Conservation (phyloP, 176 grass and related monocot species). For the Microstegium vimineum region DNA sequence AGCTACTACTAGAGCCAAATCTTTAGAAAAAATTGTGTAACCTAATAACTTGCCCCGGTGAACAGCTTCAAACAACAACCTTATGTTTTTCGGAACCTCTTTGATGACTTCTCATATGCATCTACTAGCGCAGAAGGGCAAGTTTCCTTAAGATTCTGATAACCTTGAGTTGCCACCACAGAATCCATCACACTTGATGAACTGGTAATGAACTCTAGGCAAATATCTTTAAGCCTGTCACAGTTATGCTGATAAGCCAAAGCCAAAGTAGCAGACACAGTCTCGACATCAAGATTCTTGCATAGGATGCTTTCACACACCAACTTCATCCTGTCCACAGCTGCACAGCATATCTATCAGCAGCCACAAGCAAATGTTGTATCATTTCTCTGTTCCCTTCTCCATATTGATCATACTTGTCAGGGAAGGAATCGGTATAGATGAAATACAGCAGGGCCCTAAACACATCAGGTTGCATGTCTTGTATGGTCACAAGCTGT, state of each 20-base stretch:
- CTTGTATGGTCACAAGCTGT: neutral
- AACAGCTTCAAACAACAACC: neutral
- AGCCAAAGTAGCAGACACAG: neutral
- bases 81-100: neutral
- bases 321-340: slow-evolving; percentile 2
- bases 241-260: neutral
- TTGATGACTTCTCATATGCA: neutral
- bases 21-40: neutral
- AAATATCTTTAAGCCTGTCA: neutral
- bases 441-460: slow-evolving; percentile 30
- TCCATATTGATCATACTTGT: neutral
- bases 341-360: slow-evolving; percentile 17
- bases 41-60: neutral
- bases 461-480: slow-evolving; percentile 33
- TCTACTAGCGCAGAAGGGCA: slow-evolving; percentile 16
- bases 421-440: slow-evolving; percentile 19
- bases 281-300: slow-evolving; percentile 5
- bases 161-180: slow-evolving; percentile 4
- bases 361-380: slow-evolving; percentile 17
- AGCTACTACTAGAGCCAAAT: neutral
- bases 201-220: neutral
- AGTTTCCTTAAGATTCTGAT: neutral
- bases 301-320: slow-evolving; percentile 17
- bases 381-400: neutral
- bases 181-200: neutral